These are phyloP conservation scores for Parmales sp. DNA, from an alignment of 108 stramenopile genomes.

Conservation along the genomic window DNA sequence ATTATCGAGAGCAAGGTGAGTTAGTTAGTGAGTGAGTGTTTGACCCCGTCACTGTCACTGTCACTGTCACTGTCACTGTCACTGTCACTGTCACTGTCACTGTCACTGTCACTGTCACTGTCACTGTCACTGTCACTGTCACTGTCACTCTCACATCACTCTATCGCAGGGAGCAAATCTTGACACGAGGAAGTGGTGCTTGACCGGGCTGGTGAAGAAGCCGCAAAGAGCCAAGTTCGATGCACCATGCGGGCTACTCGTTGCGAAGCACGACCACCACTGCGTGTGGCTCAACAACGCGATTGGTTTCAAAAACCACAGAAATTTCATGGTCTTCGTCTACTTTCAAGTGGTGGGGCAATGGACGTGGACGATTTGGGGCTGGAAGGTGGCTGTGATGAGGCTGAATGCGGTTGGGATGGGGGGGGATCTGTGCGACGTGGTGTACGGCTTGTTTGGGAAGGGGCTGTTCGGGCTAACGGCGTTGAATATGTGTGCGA, in stretches of 20 bases:
- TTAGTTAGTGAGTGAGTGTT: too few species aligned
- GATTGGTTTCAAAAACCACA: background rate
- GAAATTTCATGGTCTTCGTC: constrained; percentile 8
- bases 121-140: too few species aligned
- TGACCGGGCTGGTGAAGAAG: constrained; percentile 2
- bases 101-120: too few species aligned
- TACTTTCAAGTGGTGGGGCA: background rate
- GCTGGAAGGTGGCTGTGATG: background rate
- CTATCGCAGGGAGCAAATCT: too few species aligned
- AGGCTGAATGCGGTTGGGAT: background rate
- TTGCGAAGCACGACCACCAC: constrained; percentile 10
- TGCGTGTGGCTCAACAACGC: constrained; percentile 10
- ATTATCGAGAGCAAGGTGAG: background rate
- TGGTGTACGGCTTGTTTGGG: background rate
- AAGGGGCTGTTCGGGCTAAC: background rate
- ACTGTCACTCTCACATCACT: too few species aligned
- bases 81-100: too few species aligned
- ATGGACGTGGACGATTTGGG: background rate
- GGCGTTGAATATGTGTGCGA: background rate
- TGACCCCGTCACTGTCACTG: too few species aligned
- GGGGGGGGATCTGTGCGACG: background rate
- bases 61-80: too few species aligned
- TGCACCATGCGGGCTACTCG: background rate
- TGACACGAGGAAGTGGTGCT: constrained; percentile 7
- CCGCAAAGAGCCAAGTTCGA: constrained; percentile 5